Conservation (phyloP, 139 green algal species). For the Chlamydomonas schloesseri region DNA sequence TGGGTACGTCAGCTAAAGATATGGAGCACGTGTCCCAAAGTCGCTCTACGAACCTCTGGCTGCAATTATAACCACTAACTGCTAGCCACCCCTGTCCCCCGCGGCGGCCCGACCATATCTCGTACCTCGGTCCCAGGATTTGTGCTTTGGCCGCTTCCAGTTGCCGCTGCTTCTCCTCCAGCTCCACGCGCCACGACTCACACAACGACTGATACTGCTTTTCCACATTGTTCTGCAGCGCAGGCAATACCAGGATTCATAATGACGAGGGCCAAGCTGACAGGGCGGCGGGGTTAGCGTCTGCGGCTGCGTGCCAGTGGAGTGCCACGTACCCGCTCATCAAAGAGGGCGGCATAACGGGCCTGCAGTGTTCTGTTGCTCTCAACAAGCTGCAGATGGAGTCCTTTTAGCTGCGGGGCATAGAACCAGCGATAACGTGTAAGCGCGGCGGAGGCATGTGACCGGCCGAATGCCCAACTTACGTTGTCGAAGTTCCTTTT, state of each 20-base stretch:
- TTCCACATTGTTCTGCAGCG: constrained; percentile 47
- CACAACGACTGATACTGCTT: constrained; percentile 71
- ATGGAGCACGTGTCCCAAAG: too few relatives aligned
- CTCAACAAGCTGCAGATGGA: constrained; percentile 54
- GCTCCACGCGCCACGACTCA: constrained; percentile 70
- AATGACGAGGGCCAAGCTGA: too few relatives aligned
- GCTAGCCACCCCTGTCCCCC: neutral
- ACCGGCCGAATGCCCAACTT: neutral
- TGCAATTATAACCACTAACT: too few relatives aligned
- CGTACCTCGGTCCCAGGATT: constrained; percentile 61
- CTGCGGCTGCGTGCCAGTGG: too few relatives aligned
- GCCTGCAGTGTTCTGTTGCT: constrained; percentile 57
- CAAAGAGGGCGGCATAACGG: constrained; percentile 40
- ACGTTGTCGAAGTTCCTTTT: constrained; percentile 76
- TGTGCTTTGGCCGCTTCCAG: constrained; percentile 65
- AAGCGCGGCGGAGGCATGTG: neutral
- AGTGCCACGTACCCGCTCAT: constrained; percentile 58
- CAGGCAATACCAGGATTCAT: neutral
- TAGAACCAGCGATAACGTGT: neutral
- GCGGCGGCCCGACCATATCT: too few relatives aligned
- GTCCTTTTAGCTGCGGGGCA: constrained; percentile 57
- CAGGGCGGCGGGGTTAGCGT: too few relatives aligned
- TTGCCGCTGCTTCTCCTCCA: constrained; percentile 72
- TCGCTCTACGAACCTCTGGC: too few relatives aligned
- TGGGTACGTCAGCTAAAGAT: too few relatives aligned